Evolutionary conservation across 495 filamentous ascomycete species (phyloP), one percentile per base, ranked within the genome.

Genomic region (Pyrenula massariospora): DNA sequence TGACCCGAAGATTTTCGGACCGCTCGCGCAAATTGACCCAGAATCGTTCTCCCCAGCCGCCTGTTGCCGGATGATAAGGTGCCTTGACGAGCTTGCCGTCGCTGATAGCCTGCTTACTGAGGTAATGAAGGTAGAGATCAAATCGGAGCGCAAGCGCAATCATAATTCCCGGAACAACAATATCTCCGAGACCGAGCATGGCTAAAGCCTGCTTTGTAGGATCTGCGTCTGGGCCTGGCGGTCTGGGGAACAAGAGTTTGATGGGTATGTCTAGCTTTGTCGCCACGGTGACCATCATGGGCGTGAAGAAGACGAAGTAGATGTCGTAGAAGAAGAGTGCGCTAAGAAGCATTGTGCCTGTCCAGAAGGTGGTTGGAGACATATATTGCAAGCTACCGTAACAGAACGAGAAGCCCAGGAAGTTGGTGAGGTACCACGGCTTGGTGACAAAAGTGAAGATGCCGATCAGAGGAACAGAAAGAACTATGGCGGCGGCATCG

Each of bases 241-340:
- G 82, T 12, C 87, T 80, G 20, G 88, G 86, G 61, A 96, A 95
- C 0, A 95, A 74, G 1, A 98, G 81, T 62, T 96, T 97, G 65
- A 96, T 95, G 0, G 93, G 93, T 2, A 92, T 86, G 65, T 98
- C 93, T 24, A 98, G 73, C 36, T 82, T 83, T 10, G 83, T 95
- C 11, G 93, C 93, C 23, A 98, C 93, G 0, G 91, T 92, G 11
- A 96, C 86, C 93, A 98, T 98, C 63, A 93, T 77, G 1, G 93
- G 93, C 0, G 93, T 98, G 68, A 88, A 98, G 66, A 96, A 98
- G 54, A 98, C 93, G 72, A 97, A 94, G 65, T 91, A 86, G 54
- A 98, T 92, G 62, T 98, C 93, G 62, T 98, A 98, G 62, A 92
- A 77, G 67, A 97, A 97, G 15, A 98, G 74, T 0, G 85, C 87